Conservation (phyloP, 139 green algal genomes). For the Auxenochlorella pyrenoidosa region DNA sequence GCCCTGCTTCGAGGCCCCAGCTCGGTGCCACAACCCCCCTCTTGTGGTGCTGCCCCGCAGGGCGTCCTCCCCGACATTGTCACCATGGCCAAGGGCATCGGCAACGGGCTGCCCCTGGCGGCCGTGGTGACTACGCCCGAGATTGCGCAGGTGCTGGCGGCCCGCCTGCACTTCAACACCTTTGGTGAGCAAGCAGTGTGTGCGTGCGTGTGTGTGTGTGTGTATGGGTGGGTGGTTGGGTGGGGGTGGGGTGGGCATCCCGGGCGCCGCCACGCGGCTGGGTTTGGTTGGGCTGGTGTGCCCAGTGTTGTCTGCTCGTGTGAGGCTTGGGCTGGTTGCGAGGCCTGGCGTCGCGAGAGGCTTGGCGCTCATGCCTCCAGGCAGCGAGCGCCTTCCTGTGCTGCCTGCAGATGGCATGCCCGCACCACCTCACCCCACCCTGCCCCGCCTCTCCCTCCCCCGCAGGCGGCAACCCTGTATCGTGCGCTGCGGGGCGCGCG, state of each 20-base stretch:
- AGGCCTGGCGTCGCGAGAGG: neutral
- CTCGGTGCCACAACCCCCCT: no score
- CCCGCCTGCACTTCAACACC: conserved; percentile 97
- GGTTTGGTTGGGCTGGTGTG: no score
- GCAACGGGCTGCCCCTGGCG: conserved; percentile 95
- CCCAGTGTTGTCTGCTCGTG: neutral
- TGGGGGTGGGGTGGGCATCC: no score
- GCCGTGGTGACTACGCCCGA: conserved; percentile 96
- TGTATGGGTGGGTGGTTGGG: neutral
- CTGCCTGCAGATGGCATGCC: neutral
- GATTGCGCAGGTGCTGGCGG: conserved; percentile 78
- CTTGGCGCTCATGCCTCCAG: no score
- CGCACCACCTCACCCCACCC: neutral
- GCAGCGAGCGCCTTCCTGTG: no score
- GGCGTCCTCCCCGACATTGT: conserved; percentile 94
- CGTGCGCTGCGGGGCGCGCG: conserved; percentile 81
- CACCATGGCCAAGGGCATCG: conserved; percentile 97
- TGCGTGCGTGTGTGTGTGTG: no score
- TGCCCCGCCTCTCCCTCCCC: neutral
- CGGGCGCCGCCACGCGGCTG: no score
- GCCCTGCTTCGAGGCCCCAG: no score
- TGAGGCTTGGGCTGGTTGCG: neutral
- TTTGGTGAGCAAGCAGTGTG: conserved; percentile 89
- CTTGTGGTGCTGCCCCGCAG: conserved; percentile 5
- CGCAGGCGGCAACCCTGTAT: conserved; percentile 88